Conservation (phyloP, 2,329 filamentous ascomycete species). For the Myriosclerotinia scirpicola region DNA sequence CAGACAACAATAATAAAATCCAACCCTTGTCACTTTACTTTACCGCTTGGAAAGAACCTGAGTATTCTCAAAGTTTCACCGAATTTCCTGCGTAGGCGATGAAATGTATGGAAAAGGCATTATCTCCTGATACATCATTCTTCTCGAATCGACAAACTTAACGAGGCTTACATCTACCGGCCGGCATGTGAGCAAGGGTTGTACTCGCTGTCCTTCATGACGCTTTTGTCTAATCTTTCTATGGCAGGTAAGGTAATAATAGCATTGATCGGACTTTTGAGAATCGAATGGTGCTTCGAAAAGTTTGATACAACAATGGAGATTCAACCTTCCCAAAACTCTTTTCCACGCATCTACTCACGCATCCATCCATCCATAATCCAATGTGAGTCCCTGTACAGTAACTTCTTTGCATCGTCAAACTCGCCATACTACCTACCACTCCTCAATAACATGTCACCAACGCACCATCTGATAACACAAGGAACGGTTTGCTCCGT, state of each 20-base stretch:
- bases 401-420: constrained; percentile 18
- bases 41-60: not conserved
- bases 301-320: not conserved
- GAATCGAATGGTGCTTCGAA: not conserved
- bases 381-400: not conserved
- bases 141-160: constrained; percentile 16
- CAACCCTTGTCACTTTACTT: not conserved
- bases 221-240: not conserved
- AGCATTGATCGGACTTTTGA: not conserved
- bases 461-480: constrained; percentile 22
- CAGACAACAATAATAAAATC: not conserved
- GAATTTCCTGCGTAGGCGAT: constrained; percentile 26
- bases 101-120: constrained; percentile 9
- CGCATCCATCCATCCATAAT: not conserved
- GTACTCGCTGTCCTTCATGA: constrained; percentile 12
- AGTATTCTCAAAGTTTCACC: constrained; percentile 14
- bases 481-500: constrained; percentile 19
- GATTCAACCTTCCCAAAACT: constrained; percentile 10
- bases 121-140: constrained; percentile 19
- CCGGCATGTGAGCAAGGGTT: constrained; percentile 19
- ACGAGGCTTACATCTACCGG: constrained; percentile 22
- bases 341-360: not conserved
- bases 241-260: not conserved
- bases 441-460: constrained; percentile 22
- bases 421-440: constrained; percentile 1